These are phyloP conservation scores for Vishniacozyma victoriae DNA, from an alignment of 768 basidiomycete genomes.

Conservation along the genomic window DNA sequence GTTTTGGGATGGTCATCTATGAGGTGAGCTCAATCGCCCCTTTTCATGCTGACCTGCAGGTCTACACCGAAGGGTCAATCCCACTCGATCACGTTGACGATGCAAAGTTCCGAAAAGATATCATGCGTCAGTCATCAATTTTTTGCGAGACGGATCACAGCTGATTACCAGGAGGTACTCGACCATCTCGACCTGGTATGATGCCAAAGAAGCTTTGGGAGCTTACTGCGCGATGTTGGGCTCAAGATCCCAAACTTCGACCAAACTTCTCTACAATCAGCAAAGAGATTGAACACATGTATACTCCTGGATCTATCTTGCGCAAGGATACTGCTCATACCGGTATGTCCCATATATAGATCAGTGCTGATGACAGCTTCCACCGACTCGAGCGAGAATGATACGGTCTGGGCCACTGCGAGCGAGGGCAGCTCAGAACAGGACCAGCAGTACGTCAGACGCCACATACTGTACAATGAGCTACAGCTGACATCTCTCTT, in stretches of 20 bases:
- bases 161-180: conserved; percentile 7
- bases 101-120: conserved; percentile 51
- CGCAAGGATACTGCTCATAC: not conserved
- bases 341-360: not conserved
- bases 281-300: conserved; percentile 10
- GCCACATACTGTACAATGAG: not conserved
- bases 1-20: conserved; percentile 63
- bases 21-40: conserved; percentile 57
- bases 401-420: conserved; percentile 10
- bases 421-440: not conserved
- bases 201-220: conserved; percentile 15
- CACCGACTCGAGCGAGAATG: conserved; percentile 2
- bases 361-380: conserved; percentile 3
- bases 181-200: conserved; percentile 17
- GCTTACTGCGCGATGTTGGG: conserved; percentile 25
- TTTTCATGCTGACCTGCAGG: conserved; percentile 40
- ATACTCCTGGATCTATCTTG: conserved; percentile 1
- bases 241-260: conserved; percentile 15
- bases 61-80: conserved; percentile 6
- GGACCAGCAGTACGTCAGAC: conserved; percentile 9
- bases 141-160: not conserved
- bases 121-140: conserved; percentile 26
- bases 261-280: conserved; percentile 21
- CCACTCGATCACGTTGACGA: conserved; percentile 31
- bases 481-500: not conserved